A percentile compares a stretch with the other conserved stretches of the same genome.
These are phyloP conservation scores for Neoboletus subvelutipes DNA, from an alignment of 768 basidiomycete genomes.

Conservation along the genomic window DNA sequence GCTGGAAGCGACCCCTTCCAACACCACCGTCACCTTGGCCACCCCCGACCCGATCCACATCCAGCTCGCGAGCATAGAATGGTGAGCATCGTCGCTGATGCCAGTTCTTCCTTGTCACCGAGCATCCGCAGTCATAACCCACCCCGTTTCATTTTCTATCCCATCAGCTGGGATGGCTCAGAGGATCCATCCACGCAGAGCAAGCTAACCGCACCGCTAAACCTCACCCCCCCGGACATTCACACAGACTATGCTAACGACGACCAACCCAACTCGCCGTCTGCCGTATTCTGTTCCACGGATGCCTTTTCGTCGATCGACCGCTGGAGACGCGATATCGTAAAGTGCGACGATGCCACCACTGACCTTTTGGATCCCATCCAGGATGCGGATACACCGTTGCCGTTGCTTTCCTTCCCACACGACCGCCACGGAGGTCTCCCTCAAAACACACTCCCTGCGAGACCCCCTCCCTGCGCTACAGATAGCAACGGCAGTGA, in stretches of 20 bases:
- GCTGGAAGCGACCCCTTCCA: slow-evolving; percentile 18
- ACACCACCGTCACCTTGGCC: slow-evolving; percentile 32
- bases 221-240: not conserved
- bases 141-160: slow-evolving; percentile 28
- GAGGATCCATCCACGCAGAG: slow-evolving; percentile 28
- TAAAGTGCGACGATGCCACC: slow-evolving; percentile 1
- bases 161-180: slow-evolving; percentile 26
- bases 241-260: slow-evolving; percentile 25
- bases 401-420: slow-evolving; percentile 15
- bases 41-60: slow-evolving; percentile 20
- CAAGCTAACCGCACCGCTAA: not conserved
- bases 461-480: not conserved
- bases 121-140: slow-evolving; percentile 13
- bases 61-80: slow-evolving; percentile 16
- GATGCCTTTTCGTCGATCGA: slow-evolving; percentile 26
- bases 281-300: slow-evolving; percentile 17
- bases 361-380: slow-evolving; percentile 17
- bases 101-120: not conserved
- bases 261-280: slow-evolving; percentile 34
- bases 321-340: slow-evolving; percentile 22
- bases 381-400: slow-evolving; percentile 11
- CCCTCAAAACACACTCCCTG: not conserved
- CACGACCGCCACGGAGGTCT: not conserved
- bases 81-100: slow-evolving; percentile 1
- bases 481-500: slow-evolving; percentile 3